Percentiles rank a stretch among this genome's conserved stretches.
These are phyloP conservation scores for Lichtheimia ornata DNA, from an alignment of 371 early-diverging fungal species.

Conservation along the genomic window DNA sequence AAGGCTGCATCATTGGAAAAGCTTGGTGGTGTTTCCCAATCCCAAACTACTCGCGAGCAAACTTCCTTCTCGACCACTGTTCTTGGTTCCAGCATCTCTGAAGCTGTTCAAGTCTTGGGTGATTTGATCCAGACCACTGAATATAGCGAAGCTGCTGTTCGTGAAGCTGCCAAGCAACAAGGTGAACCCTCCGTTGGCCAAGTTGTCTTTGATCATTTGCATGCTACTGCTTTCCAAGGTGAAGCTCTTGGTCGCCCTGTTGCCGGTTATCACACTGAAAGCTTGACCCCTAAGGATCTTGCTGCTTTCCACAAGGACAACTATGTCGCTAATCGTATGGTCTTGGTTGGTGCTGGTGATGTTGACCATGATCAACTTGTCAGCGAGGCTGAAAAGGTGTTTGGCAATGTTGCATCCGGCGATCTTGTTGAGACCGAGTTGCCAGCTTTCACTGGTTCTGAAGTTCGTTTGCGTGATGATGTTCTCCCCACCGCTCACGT, in stretches of 20 bases:
- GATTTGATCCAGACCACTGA: conserved; percentile 87
- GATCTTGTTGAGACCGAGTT: conserved; percentile 38
- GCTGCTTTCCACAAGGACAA: conserved; percentile 77
- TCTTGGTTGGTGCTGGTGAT: conserved; percentile 88
- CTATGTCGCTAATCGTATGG: conserved; percentile 92
- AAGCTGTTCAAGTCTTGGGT: conserved; percentile 81
- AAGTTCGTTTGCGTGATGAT: conserved; percentile 89
- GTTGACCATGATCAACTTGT: conserved; percentile 90
- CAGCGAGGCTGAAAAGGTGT: conserved; percentile 85
- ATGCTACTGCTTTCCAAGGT: conserved; percentile 91
- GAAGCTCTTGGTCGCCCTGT: conserved; percentile 88
- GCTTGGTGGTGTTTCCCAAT: conserved; percentile 91
- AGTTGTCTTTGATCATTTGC: conserved; percentile 85
- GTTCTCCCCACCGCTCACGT: conserved; percentile 89
- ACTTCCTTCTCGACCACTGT: conserved; percentile 92
- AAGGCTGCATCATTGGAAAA: conserved; percentile 60
- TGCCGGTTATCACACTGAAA: conserved; percentile 80
- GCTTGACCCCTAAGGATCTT: conserved; percentile 79
- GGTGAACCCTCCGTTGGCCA: conserved; percentile 89
- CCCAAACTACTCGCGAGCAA: conserved; percentile 93
- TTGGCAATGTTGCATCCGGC: conserved; percentile 60
- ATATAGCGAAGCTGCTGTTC: conserved; percentile 80
- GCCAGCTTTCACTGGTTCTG: conserved; percentile 85
- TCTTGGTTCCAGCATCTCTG: conserved; percentile 72
- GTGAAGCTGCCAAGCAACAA: conserved; percentile 87